A percentile compares a stretch with the other conserved stretches of the same genome.
phyloP scores from a whole-genome alignment of 176 grass and related monocot species.

The Luzula sylvatica region DNA sequence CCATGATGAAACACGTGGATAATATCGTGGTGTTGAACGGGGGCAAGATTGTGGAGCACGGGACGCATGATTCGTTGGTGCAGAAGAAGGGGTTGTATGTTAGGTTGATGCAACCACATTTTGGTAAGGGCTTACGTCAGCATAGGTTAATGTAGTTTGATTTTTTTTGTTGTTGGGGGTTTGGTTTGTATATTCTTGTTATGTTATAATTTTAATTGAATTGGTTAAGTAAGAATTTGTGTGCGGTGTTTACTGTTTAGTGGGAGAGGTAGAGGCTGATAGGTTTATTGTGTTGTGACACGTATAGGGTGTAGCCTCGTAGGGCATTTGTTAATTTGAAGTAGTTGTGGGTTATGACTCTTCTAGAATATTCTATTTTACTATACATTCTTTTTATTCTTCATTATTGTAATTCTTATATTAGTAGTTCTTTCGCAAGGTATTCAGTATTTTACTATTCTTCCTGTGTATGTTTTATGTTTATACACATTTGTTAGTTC shows the following conservation, averaged over 20 bases:
- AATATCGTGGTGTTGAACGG: constrained; percentile 91
- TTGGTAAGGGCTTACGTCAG: constrained; percentile 88
- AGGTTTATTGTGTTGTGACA: too few species aligned
- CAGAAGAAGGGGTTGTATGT: constrained; percentile 92
- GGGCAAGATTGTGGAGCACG: constrained; percentile 95
- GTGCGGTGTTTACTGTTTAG: too few species aligned
- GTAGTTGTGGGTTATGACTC: constrained; percentile 5
- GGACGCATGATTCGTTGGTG: constrained; percentile 73
- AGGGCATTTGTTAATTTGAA: not conserved
- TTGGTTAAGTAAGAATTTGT: too few species aligned
- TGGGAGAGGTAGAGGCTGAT: too few species aligned
- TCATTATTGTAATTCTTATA: too few species aligned
- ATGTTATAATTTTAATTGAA: too few species aligned
- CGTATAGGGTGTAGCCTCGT: too few species aligned
- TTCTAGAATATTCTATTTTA: constrained; percentile 8
- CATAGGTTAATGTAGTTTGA: constrained; percentile 73
- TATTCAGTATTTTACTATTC: too few species aligned
- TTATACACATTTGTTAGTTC: too few species aligned
- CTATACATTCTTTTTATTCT: constrained; percentile 13
- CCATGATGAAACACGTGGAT: constrained; percentile 99
- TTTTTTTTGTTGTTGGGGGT: constrained; percentile 24
- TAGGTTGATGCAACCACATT: constrained; percentile 99
- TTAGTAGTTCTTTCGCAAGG: too few species aligned
- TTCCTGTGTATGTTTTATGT: too few species aligned
- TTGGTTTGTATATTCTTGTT: constrained; percentile 18